A percentile compares a stretch with the other conserved stretches of the same genome.
Evolutionary conservation across 1,284 basidiomycete genomes (phyloP).

Genomic region (Malassezia obtusa): DNA sequence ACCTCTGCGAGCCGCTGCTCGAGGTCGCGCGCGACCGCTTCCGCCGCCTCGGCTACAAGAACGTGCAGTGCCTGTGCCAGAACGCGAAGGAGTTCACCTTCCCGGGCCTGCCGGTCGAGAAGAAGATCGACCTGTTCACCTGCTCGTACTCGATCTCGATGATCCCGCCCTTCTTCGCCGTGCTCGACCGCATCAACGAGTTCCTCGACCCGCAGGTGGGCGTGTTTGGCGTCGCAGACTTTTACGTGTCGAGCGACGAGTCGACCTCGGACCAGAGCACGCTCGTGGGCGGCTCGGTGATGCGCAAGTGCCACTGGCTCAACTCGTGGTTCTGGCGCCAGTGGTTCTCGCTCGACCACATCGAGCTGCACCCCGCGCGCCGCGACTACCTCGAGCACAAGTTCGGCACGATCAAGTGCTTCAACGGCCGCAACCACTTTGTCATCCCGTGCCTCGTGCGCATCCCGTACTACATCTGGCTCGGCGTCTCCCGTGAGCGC

Average conservation of each 20-base stretch:
- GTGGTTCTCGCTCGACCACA: conserved; percentile 68
- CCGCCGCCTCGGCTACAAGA: conserved; percentile 61
- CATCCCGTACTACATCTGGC: conserved; percentile 66
- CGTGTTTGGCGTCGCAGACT: conserved; percentile 65
- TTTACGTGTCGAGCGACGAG: conserved; percentile 63
- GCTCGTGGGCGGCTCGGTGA: conserved; percentile 59
- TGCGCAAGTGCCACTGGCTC: conserved; percentile 64
- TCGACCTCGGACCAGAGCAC: conserved; percentile 55
- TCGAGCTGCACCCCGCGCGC: conserved; percentile 59
- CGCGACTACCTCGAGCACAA: conserved; percentile 67
- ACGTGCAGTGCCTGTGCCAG: conserved; percentile 65
- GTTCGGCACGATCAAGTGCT: conserved; percentile 60
- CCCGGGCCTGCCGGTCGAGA: conserved; percentile 49
- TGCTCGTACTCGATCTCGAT: conserved; percentile 48
- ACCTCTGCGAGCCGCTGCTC: conserved; percentile 65
- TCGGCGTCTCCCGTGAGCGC: conserved; percentile 61
- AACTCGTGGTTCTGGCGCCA: conserved; percentile 61
- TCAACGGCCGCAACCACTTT: conserved; percentile 66
- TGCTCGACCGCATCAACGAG: conserved; percentile 63
- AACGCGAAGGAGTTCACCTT: conserved; percentile 64
- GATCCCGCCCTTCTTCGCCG: conserved; percentile 60
- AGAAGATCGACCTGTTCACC: conserved; percentile 45
- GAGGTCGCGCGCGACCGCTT: conserved; percentile 64
- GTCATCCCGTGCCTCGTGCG: conserved; percentile 61
- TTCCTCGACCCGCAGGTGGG: conserved; percentile 61